phyloP scores from a whole-genome alignment of 345 rosid genomes.

The Citropsis articulata region DNA sequence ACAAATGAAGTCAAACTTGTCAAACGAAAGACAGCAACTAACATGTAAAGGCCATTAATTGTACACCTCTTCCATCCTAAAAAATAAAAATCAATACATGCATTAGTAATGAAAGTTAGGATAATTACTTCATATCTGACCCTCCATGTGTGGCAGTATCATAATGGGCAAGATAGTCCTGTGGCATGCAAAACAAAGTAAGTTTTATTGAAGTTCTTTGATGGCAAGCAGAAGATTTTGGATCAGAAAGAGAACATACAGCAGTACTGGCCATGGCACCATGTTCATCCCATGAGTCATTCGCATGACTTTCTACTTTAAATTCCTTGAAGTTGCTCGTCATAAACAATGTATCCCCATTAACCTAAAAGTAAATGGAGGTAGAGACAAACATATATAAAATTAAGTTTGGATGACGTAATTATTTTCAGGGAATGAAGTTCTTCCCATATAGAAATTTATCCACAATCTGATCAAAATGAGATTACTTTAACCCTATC shows the following conservation, averaged over 20 bases:
- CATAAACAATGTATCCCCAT: slow-evolving; percentile 92
- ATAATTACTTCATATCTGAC: slow-evolving; percentile 61
- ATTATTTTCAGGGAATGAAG: neutral
- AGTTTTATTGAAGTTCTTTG: slow-evolving; percentile 5
- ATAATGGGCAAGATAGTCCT: slow-evolving; percentile 90
- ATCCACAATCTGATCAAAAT: neutral
- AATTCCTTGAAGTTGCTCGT: slow-evolving; percentile 85
- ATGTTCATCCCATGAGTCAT: slow-evolving; percentile 77
- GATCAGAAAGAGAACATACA: slow-evolving; percentile 38
- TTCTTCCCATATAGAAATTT: neutral
- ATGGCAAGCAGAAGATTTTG: neutral
- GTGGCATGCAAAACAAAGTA: slow-evolving; percentile 24
- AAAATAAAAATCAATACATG: slow-evolving; percentile 2
- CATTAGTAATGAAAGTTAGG: slow-evolving; percentile 15
- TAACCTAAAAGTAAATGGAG: slow-evolving; percentile 55
- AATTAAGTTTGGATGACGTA: slow-evolving; percentile 9
- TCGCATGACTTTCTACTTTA: slow-evolving; percentile 63
- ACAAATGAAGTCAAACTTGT: neutral
- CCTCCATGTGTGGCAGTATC: slow-evolving; percentile 62
- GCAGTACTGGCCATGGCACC: slow-evolving; percentile 84
- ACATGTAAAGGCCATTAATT: neutral
- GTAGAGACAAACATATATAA: neutral
- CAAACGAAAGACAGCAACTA: neutral
- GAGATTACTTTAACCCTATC: neutral
- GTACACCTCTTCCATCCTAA: neutral